Conservation (phyloP, 192 early-diverging fungal species). For the Backusella australiensis region DNA sequence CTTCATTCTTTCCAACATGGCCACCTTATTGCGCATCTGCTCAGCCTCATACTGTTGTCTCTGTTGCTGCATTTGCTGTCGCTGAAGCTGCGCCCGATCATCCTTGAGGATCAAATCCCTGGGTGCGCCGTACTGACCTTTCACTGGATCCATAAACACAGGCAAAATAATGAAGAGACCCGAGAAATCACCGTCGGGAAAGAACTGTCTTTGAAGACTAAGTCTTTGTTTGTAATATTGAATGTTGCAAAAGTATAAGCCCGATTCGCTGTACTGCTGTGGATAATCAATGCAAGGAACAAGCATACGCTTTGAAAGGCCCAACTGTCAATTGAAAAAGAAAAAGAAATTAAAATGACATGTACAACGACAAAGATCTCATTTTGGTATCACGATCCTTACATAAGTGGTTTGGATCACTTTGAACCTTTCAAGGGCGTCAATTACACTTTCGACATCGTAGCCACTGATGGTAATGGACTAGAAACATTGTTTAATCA, state of each 20-base stretch:
- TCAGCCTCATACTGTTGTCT: neutral
- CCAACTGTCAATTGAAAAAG: neutral
- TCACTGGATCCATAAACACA: neutral
- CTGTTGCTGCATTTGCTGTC: neutral
- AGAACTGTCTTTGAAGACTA: neutral
- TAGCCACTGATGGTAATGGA: neutral
- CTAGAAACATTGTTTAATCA: neutral
- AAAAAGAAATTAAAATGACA: neutral
- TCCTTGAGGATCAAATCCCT: neutral
- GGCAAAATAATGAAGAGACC: neutral
- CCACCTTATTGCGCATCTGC: too few species aligned
- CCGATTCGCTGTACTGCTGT: neutral
- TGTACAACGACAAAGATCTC: neutral
- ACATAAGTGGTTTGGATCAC: neutral
- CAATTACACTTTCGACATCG: neutral
- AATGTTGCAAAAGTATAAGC: neutral
- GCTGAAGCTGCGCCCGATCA: neutral
- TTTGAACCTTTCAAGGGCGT: neutral
- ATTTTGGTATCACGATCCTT: neutral
- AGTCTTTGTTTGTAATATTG: neutral
- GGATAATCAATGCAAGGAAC: constrained; percentile 10
- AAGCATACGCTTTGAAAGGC: neutral
- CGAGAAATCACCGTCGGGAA: neutral
- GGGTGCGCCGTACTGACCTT: neutral
- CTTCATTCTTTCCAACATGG: neutral